These are phyloP conservation scores for Alternaria sp. DNA, from an alignment of 2,329 filamentous ascomycete genomes.

Conservation along the genomic window DNA sequence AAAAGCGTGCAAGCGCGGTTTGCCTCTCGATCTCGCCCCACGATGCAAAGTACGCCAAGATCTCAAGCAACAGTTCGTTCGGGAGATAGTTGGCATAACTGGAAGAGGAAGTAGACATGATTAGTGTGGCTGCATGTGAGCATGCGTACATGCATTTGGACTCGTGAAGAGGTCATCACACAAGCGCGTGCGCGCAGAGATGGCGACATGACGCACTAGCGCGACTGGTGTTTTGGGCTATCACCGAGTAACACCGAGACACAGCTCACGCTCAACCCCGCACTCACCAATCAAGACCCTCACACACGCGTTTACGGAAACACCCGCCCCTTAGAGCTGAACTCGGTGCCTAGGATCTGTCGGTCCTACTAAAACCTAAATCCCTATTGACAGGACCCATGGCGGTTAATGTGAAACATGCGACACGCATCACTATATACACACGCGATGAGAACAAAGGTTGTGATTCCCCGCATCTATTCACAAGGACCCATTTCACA, in stretches of 20 bases:
- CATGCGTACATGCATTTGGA: background rate
- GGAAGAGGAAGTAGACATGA: constrained; percentile 1
- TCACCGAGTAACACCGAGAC: constrained; percentile 1
- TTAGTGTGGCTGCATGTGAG: background rate
- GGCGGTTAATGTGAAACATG: background rate
- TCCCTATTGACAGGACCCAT: background rate
- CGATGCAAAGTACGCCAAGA: constrained; percentile 54
- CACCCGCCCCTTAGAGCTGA: background rate
- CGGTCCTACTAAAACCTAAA: background rate
- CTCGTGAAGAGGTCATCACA: background rate
- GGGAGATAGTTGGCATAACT: constrained; percentile 53
- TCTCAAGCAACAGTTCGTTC: constrained; percentile 60
- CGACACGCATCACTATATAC: background rate
- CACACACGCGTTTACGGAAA: background rate
- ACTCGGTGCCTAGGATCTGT: background rate
- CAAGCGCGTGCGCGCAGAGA: background rate
- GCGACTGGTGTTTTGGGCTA: background rate
- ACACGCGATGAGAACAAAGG: background rate
- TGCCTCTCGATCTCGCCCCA: constrained; percentile 48
- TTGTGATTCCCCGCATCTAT: background rate
- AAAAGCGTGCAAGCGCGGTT: constrained; percentile 57
- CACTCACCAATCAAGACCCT: background rate
- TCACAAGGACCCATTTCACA: background rate
- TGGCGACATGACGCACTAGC: constrained; percentile 8
- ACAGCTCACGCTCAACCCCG: background rate